Percentiles rank a stretch among this genome's conserved stretches.
Evolutionary conservation across 2,329 filamentous ascomycete genomes (phyloP).

Genomic region (Lachnellula occidentalis): DNA sequence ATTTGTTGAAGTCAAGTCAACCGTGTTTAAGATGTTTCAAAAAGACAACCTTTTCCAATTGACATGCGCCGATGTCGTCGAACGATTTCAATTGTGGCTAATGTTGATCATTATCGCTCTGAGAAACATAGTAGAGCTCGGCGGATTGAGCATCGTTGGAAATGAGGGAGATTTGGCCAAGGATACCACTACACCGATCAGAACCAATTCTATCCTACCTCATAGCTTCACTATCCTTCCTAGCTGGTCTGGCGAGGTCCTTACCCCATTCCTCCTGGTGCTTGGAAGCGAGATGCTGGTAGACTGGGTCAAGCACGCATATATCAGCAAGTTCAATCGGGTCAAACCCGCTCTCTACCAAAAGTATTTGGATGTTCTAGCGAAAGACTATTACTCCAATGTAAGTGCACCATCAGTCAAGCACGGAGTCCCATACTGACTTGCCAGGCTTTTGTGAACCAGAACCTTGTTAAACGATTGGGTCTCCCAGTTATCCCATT

Average conservation of each 20-base stretch:
- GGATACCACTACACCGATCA: slow-evolving; percentile 54
- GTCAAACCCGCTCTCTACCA: slow-evolving; percentile 86
- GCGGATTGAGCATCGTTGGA: slow-evolving; percentile 61
- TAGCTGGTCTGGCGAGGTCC: slow-evolving; percentile 78
- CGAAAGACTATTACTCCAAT: slow-evolving; percentile 97
- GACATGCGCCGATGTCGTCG: slow-evolving; percentile 93
- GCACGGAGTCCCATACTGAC: slow-evolving; percentile 14
- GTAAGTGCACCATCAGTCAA: slow-evolving; percentile 39
- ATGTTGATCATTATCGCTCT: slow-evolving; percentile 96
- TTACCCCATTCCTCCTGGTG: slow-evolving; percentile 90
- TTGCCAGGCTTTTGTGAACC: slow-evolving; percentile 74
- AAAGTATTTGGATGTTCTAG: slow-evolving; percentile 85
- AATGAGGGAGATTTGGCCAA: slow-evolving; percentile 39
- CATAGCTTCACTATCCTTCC: slow-evolving; percentile 89
- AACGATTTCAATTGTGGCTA: slow-evolving; percentile 94
- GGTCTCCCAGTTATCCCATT: slow-evolving; percentile 89
- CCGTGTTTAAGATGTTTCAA: slow-evolving; percentile 97
- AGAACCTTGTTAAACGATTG: slow-evolving; percentile 82
- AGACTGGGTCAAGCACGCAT: slow-evolving; percentile 94
- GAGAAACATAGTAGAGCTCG: slow-evolving; percentile 93
- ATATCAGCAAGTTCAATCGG: slow-evolving; percentile 98
- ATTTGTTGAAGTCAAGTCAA: slow-evolving; percentile 97
- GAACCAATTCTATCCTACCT: slow-evolving; percentile 72
- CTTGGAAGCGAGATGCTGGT: slow-evolving; percentile 95
- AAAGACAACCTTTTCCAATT: slow-evolving; percentile 97